Percentiles rank a stretch among this genome's conserved stretches.
These are phyloP conservation scores for Begonia masoniana DNA, from an alignment of 306 rosid species.

Conservation along the genomic window DNA sequence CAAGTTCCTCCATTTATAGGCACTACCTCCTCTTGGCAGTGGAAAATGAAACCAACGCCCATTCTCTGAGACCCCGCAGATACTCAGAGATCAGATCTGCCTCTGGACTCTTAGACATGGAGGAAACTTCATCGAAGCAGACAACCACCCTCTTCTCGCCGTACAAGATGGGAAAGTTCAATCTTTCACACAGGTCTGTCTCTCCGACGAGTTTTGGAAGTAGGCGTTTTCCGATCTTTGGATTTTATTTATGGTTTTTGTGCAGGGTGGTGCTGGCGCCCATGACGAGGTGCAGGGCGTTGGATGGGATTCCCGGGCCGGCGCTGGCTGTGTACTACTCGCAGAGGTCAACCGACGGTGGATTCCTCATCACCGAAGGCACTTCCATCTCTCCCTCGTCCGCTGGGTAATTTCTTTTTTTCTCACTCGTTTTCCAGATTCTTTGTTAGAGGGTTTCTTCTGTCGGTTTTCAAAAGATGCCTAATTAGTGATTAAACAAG, in stretches of 20 bases:
- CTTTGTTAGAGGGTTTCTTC: neutral
- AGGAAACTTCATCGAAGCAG: constrained; percentile 6
- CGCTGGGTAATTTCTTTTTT: constrained; percentile 37
- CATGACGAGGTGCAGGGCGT: constrained; percentile 44
- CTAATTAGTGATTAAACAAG: no score
- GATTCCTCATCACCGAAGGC: constrained; percentile 42
- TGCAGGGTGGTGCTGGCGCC: constrained; percentile 55
- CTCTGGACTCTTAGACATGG: neutral
- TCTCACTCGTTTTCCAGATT: neutral
- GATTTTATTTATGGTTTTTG: neutral
- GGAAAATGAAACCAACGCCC: no score
- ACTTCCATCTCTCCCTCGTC: constrained; percentile 27
- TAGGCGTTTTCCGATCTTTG: neutral
- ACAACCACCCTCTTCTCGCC: constrained; percentile 46
- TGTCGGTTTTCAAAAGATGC: no score
- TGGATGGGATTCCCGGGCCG: constrained; percentile 26
- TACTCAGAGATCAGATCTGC: no score
- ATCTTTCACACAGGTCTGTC: constrained; percentile 65
- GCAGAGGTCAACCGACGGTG: constrained; percentile 38
- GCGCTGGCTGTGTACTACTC: constrained; percentile 31
- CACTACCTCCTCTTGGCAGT: no score
- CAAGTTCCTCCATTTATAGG: no score
- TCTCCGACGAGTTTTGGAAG: neutral
- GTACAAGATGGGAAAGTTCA: constrained; percentile 51
- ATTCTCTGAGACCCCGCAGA: no score